These are phyloP conservation scores for Quercus suber DNA, from an alignment of 306 rosid species.

Conservation along the genomic window DNA sequence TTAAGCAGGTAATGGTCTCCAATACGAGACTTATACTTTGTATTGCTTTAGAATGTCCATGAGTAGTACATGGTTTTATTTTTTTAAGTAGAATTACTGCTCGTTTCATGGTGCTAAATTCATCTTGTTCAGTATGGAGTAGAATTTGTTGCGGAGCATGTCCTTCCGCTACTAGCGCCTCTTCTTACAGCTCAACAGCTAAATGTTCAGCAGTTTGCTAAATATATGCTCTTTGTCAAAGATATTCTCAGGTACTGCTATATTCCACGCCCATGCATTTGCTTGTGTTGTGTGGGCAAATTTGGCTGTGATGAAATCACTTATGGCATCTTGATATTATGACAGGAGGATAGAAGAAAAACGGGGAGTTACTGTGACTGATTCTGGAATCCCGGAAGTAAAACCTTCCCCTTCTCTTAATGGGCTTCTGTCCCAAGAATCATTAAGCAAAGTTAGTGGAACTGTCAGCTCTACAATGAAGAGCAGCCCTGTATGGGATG, in stretches of 20 bases:
- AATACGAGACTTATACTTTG: not conserved
- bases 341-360: constrained; percentile 92
- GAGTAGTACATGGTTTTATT: not conserved
- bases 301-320: not conserved
- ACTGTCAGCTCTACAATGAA: constrained; percentile 42
- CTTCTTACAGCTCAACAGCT: constrained; percentile 88
- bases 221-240: constrained; percentile 98
- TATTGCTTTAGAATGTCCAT: not conserved
- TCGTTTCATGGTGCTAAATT: constrained; percentile 23
- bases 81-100: constrained; percentile 16
- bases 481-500: constrained; percentile 76
- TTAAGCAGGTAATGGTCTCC: constrained; percentile 62
- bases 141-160: constrained; percentile 96
- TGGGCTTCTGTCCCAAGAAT: constrained; percentile 49
- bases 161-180: constrained; percentile 78
- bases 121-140: constrained; percentile 72
- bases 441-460: constrained; percentile 35
- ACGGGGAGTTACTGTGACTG: constrained; percentile 81
- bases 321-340: constrained; percentile 6
- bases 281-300: not conserved
- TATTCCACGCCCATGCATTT: constrained; percentile 13
- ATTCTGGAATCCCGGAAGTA: constrained; percentile 69
- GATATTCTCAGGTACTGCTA: constrained; percentile 72
- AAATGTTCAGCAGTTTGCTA: constrained; percentile 97
- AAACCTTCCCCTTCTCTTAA: constrained; percentile 48